Conservation (phyloP, 331 rosid species). For the Ulmus americana region DNA sequence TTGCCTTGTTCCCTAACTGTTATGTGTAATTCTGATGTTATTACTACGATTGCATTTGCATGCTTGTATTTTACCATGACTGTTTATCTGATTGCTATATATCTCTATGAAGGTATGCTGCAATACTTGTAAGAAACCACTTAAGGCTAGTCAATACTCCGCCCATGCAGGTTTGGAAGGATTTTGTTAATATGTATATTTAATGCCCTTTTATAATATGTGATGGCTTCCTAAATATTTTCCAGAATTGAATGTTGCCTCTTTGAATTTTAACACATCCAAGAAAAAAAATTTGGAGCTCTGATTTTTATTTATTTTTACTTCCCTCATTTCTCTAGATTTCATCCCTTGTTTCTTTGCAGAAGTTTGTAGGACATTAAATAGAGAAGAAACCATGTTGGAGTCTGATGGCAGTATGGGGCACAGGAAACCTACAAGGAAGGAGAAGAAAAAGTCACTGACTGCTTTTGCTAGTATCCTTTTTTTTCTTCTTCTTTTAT, state of each 20-base stretch:
- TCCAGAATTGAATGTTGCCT: not conserved
- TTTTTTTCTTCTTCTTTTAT: constrained; percentile 2
- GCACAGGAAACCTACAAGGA: constrained; percentile 64
- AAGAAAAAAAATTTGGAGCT: not conserved
- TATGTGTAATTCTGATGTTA: constrained; percentile 7
- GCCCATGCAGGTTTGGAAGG: constrained; percentile 76
- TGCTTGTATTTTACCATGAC: constrained; percentile 13
- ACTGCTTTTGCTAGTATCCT: constrained; percentile 69
- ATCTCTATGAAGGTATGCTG: constrained; percentile 71
- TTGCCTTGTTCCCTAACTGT: not conserved
- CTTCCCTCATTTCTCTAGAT: not conserved
- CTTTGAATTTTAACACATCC: not conserved
- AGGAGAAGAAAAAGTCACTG: constrained; percentile 63
- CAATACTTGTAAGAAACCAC: constrained; percentile 84
- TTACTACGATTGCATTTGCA: constrained; percentile 16
- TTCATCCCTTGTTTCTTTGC: constrained; percentile 20
- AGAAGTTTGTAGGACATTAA: constrained; percentile 74
- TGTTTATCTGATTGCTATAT: constrained; percentile 32
- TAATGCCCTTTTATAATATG: not conserved
- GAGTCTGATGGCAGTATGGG: constrained; percentile 48
- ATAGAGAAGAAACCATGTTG: constrained; percentile 38
- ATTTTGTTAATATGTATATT: not conserved
- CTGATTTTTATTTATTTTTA: not conserved
- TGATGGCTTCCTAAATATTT: not conserved
- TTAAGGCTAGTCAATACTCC: constrained; percentile 74